phyloP scores from a whole-genome alignment of 129 eudicot species.

The Flaveria sonorensis region DNA sequence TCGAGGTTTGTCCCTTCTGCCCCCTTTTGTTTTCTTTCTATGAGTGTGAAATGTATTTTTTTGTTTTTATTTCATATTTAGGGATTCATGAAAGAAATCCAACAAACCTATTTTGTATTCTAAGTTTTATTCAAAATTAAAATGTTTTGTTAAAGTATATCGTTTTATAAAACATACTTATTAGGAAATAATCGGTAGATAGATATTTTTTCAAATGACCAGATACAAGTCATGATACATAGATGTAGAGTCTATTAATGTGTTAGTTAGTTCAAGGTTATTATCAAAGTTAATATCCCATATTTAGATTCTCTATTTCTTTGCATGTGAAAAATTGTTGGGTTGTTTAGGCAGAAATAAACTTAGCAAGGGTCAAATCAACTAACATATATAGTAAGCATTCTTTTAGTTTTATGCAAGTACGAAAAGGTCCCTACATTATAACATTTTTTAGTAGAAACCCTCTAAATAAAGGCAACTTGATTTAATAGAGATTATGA shows the following conservation, averaged over 20 bases:
- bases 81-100: background rate
- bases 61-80: background rate
- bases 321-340: slow-evolving; percentile 23
- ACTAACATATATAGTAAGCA: slow-evolving; percentile 18
- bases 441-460: background rate
- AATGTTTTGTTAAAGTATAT: background rate
- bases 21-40: background rate
- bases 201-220: background rate
- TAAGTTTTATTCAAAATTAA: background rate
- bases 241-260: background rate
- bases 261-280: background rate
- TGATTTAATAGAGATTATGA: background rate
- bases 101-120: background rate
- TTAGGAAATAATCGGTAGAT: no score
- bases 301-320: background rate
- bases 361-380: slow-evolving; percentile 19
- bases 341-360: slow-evolving; percentile 30
- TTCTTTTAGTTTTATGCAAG: slow-evolving; percentile 9
- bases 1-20: slow-evolving; percentile 5
- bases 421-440: background rate
- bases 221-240: background rate
- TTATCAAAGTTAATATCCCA: background rate
- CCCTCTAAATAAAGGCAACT: background rate
- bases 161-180: no score
- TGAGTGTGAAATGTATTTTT: background rate